A percentile compares a stretch with the other conserved stretches of the same genome.
Conservation (phyloP, 2,329 filamentous ascomycete species). For the Drechmeria coniospora region DNA sequence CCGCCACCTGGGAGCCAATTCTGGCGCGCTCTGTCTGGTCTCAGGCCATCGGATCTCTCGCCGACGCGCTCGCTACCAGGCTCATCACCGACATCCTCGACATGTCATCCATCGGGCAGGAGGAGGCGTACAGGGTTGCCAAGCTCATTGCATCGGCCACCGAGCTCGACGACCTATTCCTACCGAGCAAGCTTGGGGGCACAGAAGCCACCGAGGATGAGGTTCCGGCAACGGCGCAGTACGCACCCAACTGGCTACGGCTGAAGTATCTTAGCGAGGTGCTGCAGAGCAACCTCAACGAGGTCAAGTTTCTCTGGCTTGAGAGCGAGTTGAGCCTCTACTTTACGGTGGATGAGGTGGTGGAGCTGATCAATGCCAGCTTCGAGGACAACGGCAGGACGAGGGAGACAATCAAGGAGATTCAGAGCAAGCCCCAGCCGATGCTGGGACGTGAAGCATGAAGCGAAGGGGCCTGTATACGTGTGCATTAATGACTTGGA, state of each 20-base stretch:
- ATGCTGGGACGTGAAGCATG: slow-evolving; percentile 3
- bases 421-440: slow-evolving; percentile 34
- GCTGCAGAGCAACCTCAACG: slow-evolving; percentile 49
- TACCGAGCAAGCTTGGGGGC: slow-evolving; percentile 24
- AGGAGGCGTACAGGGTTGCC: slow-evolving; percentile 47
- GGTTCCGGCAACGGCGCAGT: slow-evolving; percentile 42
- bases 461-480: neutral
- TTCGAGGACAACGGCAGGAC: slow-evolving; percentile 48
- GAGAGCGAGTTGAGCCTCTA: slow-evolving; percentile 51
- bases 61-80: slow-evolving; percentile 42
- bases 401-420: slow-evolving; percentile 42
- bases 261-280: slow-evolving; percentile 50
- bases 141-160: slow-evolving; percentile 41
- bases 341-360: slow-evolving; percentile 43
- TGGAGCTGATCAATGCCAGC: slow-evolving; percentile 46
- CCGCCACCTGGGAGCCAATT: slow-evolving; percentile 40
- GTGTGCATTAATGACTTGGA: no score
- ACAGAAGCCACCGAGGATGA: slow-evolving; percentile 17
- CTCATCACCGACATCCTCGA: slow-evolving; percentile 47
- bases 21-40: slow-evolving; percentile 46
- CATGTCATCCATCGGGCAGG: slow-evolving; percentile 43
- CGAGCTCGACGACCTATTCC: slow-evolving; percentile 43
- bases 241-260: slow-evolving; percentile 45
- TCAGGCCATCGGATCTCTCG: slow-evolving; percentile 45
- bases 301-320: slow-evolving; percentile 47